Evolutionary conservation across 2,329 filamentous ascomycete species (phyloP), one percentile per base, ranked within the genome.

Genomic region (Mycosphaerella sp.): DNA sequence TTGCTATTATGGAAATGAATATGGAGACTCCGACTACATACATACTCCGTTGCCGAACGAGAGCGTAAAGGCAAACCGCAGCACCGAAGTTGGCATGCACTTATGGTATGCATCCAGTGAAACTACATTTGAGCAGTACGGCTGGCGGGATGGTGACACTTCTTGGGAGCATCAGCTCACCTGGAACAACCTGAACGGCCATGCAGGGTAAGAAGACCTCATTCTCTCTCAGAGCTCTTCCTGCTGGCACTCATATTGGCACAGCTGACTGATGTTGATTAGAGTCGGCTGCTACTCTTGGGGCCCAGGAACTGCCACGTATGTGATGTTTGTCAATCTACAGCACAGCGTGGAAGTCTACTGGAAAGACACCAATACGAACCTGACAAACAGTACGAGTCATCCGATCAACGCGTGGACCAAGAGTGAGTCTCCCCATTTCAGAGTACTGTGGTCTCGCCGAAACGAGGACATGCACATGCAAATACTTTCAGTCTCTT

Each of bases 331-430:
- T 53, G 68, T 72, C 11, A 72, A 73, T 53, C 52, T 65, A 10
- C 36, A 70, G 4, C 70, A 73, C 55, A 63, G 66, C 3, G 66
- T 72, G 1, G 70, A 75, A 46, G 66, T 76, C 32, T 74, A 67
- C 59, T 76, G 74, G 74, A 74, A 71, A 58, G 73, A 76, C 51
- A 71, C 70, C 2, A 70, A 74, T 54, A 66, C 61, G 5, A 72
- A 62, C 4, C 47, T 62, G 2, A 56, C 57, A 1, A 62, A 64
- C 3, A 68, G 64, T 1, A 58, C 63, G 4, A 36, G 52, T 0
- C 73, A 75, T 46, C 73, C 71, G 0, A 70, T 74, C 59, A 74
- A 74, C 38, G 55, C 61, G 2, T 75, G 72, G 71, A 63, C 60
- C 6, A 65, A 67, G 14, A 54, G 61, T 64, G 41, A 60, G 63